These are phyloP conservation scores for Amanita jacksonii DNA, from an alignment of 768 basidiomycete species.

Conservation along the genomic window DNA sequence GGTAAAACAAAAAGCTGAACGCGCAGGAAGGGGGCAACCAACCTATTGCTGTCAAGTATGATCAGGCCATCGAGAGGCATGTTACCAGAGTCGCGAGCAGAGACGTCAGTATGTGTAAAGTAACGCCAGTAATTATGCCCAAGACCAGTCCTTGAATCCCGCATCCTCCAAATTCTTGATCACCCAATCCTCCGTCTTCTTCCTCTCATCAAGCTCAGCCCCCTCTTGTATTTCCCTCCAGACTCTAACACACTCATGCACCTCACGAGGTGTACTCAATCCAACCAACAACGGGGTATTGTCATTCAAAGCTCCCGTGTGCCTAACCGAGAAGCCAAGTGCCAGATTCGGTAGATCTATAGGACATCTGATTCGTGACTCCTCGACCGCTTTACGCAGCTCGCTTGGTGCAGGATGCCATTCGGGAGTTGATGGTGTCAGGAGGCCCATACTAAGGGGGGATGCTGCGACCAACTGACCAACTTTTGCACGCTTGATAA, in stretches of 20 bases:
- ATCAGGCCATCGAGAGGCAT: constrained; percentile 83
- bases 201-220: constrained; percentile 22
- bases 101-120: no score
- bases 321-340: constrained; percentile 57
- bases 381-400: constrained; percentile 32
- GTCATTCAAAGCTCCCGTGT: constrained; percentile 27
- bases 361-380: constrained; percentile 31
- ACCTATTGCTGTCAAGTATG: constrained; percentile 69
- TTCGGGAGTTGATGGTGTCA: constrained; percentile 42
- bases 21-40: constrained; percentile 19
- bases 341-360: constrained; percentile 56
- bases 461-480: constrained; percentile 67
- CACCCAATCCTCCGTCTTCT: constrained; percentile 35
- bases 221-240: constrained; percentile 53
- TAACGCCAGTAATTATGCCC: constrained; percentile 42
- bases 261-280: constrained; percentile 59
- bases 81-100: background rate
- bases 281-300: constrained; percentile 63
- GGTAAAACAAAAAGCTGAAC: constrained; percentile 15
- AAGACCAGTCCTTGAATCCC: constrained; percentile 61
- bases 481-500: constrained; percentile 56
- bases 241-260: constrained; percentile 60
- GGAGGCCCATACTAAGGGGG: constrained; percentile 77
- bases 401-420: constrained; percentile 73
- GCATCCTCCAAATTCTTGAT: constrained; percentile 34